phyloP scores from a whole-genome alignment of 2,329 filamentous ascomycete genomes.

The Leptographium procerum region DNA sequence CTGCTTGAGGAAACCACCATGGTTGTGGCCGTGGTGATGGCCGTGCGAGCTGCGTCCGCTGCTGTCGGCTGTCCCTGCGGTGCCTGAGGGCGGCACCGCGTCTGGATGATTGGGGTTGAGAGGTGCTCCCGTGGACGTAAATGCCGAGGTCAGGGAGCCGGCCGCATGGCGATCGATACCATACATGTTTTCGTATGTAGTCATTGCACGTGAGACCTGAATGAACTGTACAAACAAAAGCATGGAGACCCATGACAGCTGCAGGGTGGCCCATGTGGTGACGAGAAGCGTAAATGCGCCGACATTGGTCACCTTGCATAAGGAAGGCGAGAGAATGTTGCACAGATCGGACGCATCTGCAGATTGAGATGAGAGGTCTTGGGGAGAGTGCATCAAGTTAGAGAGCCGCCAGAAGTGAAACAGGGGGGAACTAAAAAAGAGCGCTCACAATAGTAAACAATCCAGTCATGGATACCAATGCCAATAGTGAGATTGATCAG shows the following conservation, averaged over 20 bases:
- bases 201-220: constrained; percentile 85
- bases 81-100: constrained; percentile 33
- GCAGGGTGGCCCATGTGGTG: constrained; percentile 66
- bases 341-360: constrained; percentile 46
- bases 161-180: constrained; percentile 54
- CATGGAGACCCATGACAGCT: constrained; percentile 96
- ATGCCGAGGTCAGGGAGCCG: constrained; percentile 52
- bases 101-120: constrained; percentile 56
- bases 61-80: constrained; percentile 34
- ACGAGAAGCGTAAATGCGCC: constrained; percentile 79
- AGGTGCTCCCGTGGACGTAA: constrained; percentile 67
- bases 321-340: constrained; percentile 58
- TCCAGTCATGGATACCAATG: constrained; percentile 58
- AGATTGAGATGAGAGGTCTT: constrained; percentile 55
- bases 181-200: constrained; percentile 94
- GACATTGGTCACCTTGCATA: constrained; percentile 68
- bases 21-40: constrained; percentile 24
- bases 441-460: constrained; percentile 60
- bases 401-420: constrained; percentile 14
- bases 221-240: constrained; percentile 86
- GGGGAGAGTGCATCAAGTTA: background rate
- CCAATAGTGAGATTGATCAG: constrained; percentile 67
- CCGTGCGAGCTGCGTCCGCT: constrained; percentile 25
- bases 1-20: constrained; percentile 58
- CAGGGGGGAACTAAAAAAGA: background rate